A percentile compares a stretch with the other conserved stretches of the same genome.
Evolutionary conservation across 2,329 filamentous ascomycete species (phyloP).

Genomic region (Colletotrichum tanaceti): DNA sequence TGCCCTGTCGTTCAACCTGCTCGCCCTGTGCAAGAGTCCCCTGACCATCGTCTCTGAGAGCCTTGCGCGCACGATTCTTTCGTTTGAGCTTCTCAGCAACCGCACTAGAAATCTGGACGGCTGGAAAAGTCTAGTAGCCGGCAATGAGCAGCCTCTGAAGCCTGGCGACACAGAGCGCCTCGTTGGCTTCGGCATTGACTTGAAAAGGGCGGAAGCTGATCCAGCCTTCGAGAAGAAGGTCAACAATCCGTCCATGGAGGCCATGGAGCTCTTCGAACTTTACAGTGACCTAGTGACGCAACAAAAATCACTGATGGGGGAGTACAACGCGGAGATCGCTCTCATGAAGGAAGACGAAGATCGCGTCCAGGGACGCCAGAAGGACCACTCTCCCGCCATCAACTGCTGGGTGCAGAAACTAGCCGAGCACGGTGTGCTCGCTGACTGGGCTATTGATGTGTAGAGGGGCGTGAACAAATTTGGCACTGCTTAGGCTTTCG

Average conservation of each 20-base stretch:
- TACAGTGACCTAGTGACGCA: constrained; percentile 55
- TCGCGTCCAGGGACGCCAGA: constrained; percentile 65
- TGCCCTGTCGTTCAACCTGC: constrained; percentile 79
- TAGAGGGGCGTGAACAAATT: neutral
- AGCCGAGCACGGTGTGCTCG: constrained; percentile 72
- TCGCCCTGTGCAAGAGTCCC: constrained; percentile 79
- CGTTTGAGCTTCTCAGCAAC: constrained; percentile 52
- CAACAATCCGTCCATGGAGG: constrained; percentile 19
- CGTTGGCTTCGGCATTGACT: constrained; percentile 48
- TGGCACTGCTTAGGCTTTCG: neutral
- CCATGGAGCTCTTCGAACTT: constrained; percentile 49
- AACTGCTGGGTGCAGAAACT: constrained; percentile 77
- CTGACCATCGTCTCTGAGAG: constrained; percentile 60
- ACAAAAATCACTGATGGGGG: constrained; percentile 55
- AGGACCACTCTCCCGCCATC: constrained; percentile 77
- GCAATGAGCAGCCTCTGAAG: constrained; percentile 42
- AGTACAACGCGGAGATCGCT: constrained; percentile 62
- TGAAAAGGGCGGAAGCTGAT: constrained; percentile 43
- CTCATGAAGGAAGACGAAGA: constrained; percentile 60
- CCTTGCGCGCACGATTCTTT: constrained; percentile 57
- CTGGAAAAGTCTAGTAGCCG: constrained; percentile 23
- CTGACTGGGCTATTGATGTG: constrained; percentile 49
- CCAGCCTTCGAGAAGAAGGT: constrained; percentile 27
- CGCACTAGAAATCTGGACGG: constrained; percentile 49
- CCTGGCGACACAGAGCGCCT: constrained; percentile 44